Evolutionary conservation across 345 rosid genomes (phyloP).

Genomic region (Melaleuca quinquenervia): DNA sequence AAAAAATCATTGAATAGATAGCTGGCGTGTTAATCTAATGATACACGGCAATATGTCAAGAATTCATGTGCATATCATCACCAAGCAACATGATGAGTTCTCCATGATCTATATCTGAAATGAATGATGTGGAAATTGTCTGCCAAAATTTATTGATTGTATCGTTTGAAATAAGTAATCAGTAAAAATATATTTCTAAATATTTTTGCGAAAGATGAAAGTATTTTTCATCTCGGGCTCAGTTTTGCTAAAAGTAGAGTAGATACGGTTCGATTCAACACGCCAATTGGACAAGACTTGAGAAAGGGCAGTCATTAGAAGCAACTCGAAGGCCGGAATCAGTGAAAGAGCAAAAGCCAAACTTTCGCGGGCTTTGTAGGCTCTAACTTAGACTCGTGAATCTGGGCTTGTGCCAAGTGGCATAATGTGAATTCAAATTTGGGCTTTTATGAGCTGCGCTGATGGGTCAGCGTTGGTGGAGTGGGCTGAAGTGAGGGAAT

Average conservation of each 20-base stretch:
- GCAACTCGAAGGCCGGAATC: too few relatives aligned
- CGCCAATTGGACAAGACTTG: too few relatives aligned
- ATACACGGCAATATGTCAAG: neutral
- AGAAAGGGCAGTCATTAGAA: too few relatives aligned
- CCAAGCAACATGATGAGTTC: neutral
- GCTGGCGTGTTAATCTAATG: neutral
- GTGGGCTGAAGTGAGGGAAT: neutral
- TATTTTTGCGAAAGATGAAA: too few relatives aligned
- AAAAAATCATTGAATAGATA: too few relatives aligned
- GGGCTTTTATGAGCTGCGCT: neutral
- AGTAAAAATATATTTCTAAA: too few relatives aligned
- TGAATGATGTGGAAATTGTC: too few relatives aligned
- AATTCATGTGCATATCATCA: neutral
- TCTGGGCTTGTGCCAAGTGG: neutral
- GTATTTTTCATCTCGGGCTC: too few relatives aligned
- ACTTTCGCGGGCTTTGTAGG: neutral
- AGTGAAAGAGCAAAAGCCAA: neutral
- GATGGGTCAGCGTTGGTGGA: neutral
- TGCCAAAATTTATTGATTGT: too few relatives aligned
- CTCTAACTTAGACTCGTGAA: neutral
- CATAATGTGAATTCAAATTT: rapidly evolving
- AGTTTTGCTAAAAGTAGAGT: too few relatives aligned
- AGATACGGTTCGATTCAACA: neutral
- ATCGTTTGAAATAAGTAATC: too few relatives aligned
- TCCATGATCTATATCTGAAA: too few relatives aligned